Conservation (phyloP, 192 early-diverging fungal genomes). For the Linnemannia schmuckeri region DNA sequence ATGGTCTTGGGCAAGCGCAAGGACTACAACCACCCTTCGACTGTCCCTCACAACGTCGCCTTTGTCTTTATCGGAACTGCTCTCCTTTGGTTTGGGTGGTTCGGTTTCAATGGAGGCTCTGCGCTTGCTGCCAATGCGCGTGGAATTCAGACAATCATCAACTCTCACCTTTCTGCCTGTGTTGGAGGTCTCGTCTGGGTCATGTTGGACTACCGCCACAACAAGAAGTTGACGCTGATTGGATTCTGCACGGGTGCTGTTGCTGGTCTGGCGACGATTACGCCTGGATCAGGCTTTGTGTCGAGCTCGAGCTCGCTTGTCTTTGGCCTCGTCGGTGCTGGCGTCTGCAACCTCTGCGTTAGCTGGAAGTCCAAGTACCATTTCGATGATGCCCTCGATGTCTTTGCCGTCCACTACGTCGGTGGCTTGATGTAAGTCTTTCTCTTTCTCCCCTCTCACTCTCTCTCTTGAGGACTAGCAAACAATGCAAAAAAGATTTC, state of each 20-base stretch:
- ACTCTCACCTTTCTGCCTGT: constrained; percentile 81
- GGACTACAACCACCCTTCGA: constrained; percentile 76
- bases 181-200: constrained; percentile 80
- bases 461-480: no score
- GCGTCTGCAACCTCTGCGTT: constrained; percentile 75
- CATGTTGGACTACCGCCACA: constrained; percentile 75
- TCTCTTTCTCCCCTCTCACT: not conserved
- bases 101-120: constrained; percentile 90
- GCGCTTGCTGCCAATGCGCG: constrained; percentile 78
- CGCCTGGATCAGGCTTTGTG: constrained; percentile 87
- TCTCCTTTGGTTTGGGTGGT: constrained; percentile 94
- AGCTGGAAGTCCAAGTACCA: constrained; percentile 74
- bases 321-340: constrained; percentile 78
- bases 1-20: constrained; percentile 86
- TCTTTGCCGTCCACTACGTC: constrained; percentile 82
- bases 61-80: constrained; percentile 87
- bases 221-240: constrained; percentile 82
- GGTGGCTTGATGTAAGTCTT: constrained; percentile 69
- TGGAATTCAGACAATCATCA: constrained; percentile 81
- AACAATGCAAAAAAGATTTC: not conserved
- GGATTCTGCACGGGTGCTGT: constrained; percentile 93
- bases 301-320: constrained; percentile 78
- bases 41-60: constrained; percentile 84
- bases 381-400: constrained; percentile 88
- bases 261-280: constrained; percentile 90